Base-by-base conservation (phyloP, 2,329 filamentous ascomycete genomes). In the Chaetomiaceae sp. region DNA sequence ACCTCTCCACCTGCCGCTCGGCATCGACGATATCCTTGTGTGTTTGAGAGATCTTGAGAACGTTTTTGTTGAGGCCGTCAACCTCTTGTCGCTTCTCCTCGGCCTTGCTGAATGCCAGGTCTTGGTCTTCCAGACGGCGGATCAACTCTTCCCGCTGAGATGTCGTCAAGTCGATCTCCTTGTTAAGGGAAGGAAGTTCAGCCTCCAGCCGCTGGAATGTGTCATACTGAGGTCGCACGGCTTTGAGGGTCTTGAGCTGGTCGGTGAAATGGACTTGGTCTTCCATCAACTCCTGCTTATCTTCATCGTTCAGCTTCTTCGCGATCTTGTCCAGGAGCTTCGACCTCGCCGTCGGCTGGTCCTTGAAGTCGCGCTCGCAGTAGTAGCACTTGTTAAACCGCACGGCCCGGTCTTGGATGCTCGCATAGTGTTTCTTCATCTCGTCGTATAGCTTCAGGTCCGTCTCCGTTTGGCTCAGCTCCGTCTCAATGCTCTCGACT, bases 21-120 rank as follows among this genome's bases (percentile, higher is more conserved):
- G 87, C 81, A 30, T 83, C 81, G 38, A 73, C 39, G 49, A 91
- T 85, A 36, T 95, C 88, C 50, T 73, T 76, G 53, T 81, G 71
- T 35, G 84, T 84, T 62, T 86, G 84, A 8, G 77, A 68, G 49
- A 98, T 94, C 48, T 76, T 85, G 47, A 78, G 73, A 7, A 96
- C 81, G 2, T 85, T 88, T 64, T 86, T 88, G 36, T 76, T 75
- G 54, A 96, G 73, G 3, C 81, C 78, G 50, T 95, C 88, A 6
- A 91, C 69, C 17, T 64, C 61, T 22, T 58, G 55, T 17, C 56
- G 53, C 45, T 76, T 72, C 42, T 77, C 79, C 49, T 84, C 78
- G 42, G 79, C 77, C 36, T 83, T 75, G 35, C 76, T 71, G 42
- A 93, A 81, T 3, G 69, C 63, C 29, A 74, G 75, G 56, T 95